Percentiles rank a stretch among this genome's conserved stretches.
These are phyloP conservation scores for Trichosporon sp. DNA, from an alignment of 1,284 basidiomycete genomes.

Conservation along the genomic window DNA sequence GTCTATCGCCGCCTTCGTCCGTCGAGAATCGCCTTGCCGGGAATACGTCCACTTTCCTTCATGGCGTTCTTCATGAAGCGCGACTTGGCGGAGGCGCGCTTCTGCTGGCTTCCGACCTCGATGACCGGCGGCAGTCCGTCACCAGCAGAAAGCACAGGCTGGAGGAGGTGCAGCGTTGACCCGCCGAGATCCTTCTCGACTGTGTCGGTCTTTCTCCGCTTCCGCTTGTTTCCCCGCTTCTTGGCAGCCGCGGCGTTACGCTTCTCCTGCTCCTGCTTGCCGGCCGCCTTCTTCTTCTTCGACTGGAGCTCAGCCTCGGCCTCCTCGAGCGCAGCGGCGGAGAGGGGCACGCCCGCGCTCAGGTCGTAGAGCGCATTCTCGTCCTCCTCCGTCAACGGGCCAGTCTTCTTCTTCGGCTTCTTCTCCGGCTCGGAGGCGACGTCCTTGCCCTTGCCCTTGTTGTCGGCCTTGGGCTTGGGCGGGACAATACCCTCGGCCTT, in stretches of 20 bases:
- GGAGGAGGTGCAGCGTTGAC: slow-evolving; percentile 37
- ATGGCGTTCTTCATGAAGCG: slow-evolving; percentile 45
- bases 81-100: slow-evolving; percentile 25
- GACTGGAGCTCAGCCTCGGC: slow-evolving; percentile 26
- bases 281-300: background rate
- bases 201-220: slow-evolving; percentile 26
- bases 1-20: slow-evolving; percentile 34
- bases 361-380: slow-evolving; percentile 27
- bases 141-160: slow-evolving; percentile 28
- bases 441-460: background rate
- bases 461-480: slow-evolving; percentile 27
- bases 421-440: background rate
- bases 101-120: slow-evolving; percentile 21
- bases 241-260: slow-evolving; percentile 19
- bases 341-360: slow-evolving; percentile 27
- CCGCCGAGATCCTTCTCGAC: slow-evolving; percentile 22
- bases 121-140: slow-evolving; percentile 38
- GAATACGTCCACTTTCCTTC: slow-evolving; percentile 41
- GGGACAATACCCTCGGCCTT: slow-evolving; percentile 35
- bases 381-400: slow-evolving; percentile 9
- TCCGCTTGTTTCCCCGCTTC: slow-evolving; percentile 25
- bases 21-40: slow-evolving; percentile 39
- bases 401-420: slow-evolving; percentile 11
- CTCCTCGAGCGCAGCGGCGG: slow-evolving; percentile 24
- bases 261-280: slow-evolving; percentile 3